Evolutionary conservation across 305 asterid genomes (phyloP).

Genomic region (Andrographis paniculata): DNA sequence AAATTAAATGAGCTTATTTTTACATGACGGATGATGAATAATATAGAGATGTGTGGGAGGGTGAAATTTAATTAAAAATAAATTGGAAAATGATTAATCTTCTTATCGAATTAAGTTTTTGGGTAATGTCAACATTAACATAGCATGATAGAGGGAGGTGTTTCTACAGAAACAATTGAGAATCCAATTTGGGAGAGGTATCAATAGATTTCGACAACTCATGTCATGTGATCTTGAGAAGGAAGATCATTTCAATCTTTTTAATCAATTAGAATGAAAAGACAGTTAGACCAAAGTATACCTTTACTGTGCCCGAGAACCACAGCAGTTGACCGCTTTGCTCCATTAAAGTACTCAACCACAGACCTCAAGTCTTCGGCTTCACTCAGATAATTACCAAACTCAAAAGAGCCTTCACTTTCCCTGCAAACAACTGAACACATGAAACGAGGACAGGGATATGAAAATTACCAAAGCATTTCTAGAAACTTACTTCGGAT

Average conservation of each 20-base stretch:
- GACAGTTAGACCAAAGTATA: slow-evolving; percentile 20
- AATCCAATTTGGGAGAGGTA: not conserved
- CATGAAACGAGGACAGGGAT: slow-evolving; percentile 15
- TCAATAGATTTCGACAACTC: not conserved
- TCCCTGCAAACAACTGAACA: slow-evolving; percentile 44
- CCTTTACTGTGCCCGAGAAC: slow-evolving; percentile 93
- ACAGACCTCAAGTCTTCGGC: slow-evolving; percentile 71
- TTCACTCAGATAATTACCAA: slow-evolving; percentile 58
- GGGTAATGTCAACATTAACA: too few species aligned
- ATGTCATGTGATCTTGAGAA: not conserved
- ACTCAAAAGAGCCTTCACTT: slow-evolving; percentile 75
- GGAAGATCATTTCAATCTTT: slow-evolving; percentile 7
- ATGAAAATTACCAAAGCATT: not conserved
- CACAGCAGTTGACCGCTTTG: slow-evolving; percentile 39
- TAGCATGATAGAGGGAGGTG: too few species aligned
- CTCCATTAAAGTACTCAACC: slow-evolving; percentile 46
- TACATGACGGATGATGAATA: too few species aligned
- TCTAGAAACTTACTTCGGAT: slow-evolving; percentile 3
- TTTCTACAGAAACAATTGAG: not conserved
- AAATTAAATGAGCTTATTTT: too few species aligned
- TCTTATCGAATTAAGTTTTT: too few species aligned
- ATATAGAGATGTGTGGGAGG: too few species aligned
- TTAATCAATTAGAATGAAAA: slow-evolving; percentile 1
- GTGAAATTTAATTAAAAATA: too few species aligned
- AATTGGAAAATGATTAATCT: too few species aligned